phyloP scores from a whole-genome alignment of 352 stramenopile genomes.

The Thalassiosira oceanica region DNA sequence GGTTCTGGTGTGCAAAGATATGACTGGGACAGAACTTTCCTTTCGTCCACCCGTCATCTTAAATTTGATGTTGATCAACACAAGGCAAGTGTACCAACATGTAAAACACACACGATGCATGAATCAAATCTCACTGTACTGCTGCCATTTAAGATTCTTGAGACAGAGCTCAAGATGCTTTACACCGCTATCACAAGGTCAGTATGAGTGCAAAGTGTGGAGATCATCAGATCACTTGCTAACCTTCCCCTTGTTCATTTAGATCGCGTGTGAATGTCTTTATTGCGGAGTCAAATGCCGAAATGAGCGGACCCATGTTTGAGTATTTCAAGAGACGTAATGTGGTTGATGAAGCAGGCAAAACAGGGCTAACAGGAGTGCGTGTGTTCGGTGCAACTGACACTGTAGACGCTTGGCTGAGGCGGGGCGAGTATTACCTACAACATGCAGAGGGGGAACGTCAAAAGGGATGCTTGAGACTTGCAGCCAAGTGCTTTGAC shows the following conservation, averaged over 20 bases:
- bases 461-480: constrained; percentile 19
- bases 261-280: constrained; percentile 58
- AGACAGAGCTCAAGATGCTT: constrained; percentile 58
- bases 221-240: no score
- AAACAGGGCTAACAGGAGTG: constrained; percentile 27
- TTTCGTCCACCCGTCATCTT: constrained; percentile 31
- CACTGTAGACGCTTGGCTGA: constrained; percentile 46
- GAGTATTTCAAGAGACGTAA: constrained; percentile 42
- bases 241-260: no score
- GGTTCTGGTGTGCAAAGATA: constrained; percentile 40
- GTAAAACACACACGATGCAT: no score
- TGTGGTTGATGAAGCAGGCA: constrained; percentile 48
- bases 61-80: constrained; percentile 41
- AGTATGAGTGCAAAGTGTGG: no score
- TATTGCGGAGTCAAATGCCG: constrained; percentile 47
- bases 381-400: constrained; percentile 44
- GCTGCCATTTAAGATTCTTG: constrained; percentile 57
- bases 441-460: constrained; percentile 42
- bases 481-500: constrained; percentile 58
- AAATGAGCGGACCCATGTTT: constrained; percentile 41
- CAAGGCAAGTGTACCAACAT: no score
- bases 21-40: constrained; percentile 35
- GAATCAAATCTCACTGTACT: no score
- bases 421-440: constrained; percentile 56
- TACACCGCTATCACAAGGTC: constrained; percentile 43